Evolutionary conservation across 2,329 filamentous ascomycete genomes (phyloP).

Genomic region (Neonectria magnoliae): DNA sequence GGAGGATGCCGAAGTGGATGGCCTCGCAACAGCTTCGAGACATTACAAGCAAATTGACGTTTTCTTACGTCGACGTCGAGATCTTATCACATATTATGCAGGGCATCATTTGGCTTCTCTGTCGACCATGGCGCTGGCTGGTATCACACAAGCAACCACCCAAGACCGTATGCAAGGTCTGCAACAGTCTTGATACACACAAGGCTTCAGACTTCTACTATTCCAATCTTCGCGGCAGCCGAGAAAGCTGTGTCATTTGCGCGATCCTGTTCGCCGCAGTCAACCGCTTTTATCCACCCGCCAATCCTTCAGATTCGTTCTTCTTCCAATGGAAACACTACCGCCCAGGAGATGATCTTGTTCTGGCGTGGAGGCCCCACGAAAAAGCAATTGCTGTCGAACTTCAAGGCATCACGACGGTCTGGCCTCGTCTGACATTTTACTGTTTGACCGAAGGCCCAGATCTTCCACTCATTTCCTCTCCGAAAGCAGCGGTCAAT

Average conservation of each 20-base stretch:
- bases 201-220: not conserved
- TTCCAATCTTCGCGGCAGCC: not conserved
- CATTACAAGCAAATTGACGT: constrained; percentile 5
- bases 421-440: constrained; percentile 19
- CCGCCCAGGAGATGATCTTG: constrained; percentile 1
- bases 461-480: constrained; percentile 7
- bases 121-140: not conserved
- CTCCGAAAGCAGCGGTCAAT: constrained; percentile 17
- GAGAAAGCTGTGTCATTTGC: constrained; percentile 6
- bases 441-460: constrained; percentile 11
- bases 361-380: constrained; percentile 11
- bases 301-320: not conserved
- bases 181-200: not conserved
- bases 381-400: not conserved
- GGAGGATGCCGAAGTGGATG: constrained; percentile 16
- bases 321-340: constrained; percentile 13
- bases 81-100: not conserved
- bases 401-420: not conserved
- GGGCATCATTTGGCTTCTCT: not conserved
- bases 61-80: not conserved
- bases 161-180: not conserved
- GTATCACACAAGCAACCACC: not conserved
- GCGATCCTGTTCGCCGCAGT: constrained; percentile 9
- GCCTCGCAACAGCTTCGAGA: constrained; percentile 2
- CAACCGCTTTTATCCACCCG: constrained; percentile 9